phyloP scores from a whole-genome alignment of 345 rosid species.

The Citrus trifoliata region DNA sequence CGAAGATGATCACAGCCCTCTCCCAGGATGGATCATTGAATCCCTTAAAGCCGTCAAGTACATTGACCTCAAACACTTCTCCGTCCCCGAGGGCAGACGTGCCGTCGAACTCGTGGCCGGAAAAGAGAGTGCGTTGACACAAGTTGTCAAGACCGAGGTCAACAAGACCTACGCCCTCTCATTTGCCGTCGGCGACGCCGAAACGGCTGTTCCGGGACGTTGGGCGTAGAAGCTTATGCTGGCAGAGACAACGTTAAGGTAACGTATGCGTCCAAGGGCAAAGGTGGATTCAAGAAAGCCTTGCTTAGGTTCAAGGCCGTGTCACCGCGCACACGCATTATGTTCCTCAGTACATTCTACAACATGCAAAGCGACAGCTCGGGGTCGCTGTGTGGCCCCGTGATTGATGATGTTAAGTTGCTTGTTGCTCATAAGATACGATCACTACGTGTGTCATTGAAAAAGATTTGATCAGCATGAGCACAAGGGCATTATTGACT shows the following conservation, averaged over 20 bases:
- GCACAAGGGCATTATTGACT: background rate
- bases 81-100: conserved; percentile 37
- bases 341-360: conserved; percentile 45
- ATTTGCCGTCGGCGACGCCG: conserved; percentile 42
- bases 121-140: conserved; percentile 52
- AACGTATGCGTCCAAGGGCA: conserved; percentile 41
- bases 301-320: conserved; percentile 32
- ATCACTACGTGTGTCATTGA: background rate
- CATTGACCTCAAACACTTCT: conserved; percentile 39
- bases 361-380: conserved; percentile 37
- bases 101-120: conserved; percentile 54
- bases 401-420: conserved; percentile 41
- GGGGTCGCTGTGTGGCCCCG: conserved; percentile 52
- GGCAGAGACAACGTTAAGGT: conserved; percentile 32
- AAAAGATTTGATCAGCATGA: background rate
- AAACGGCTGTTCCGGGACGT: conserved; percentile 37
- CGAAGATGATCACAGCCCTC: conserved; percentile 48
- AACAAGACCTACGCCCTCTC: conserved; percentile 35
- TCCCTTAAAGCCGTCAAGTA: conserved; percentile 58
- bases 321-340: conserved; percentile 28
- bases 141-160: conserved; percentile 31
- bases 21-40: conserved; percentile 54
- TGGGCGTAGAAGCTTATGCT: conserved; percentile 42
- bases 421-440: conserved; percentile 17
- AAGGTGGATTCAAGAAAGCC: conserved; percentile 43